phyloP scores from a whole-genome alignment of 257 asterid genomes.

The Anisodus tanguticus region DNA sequence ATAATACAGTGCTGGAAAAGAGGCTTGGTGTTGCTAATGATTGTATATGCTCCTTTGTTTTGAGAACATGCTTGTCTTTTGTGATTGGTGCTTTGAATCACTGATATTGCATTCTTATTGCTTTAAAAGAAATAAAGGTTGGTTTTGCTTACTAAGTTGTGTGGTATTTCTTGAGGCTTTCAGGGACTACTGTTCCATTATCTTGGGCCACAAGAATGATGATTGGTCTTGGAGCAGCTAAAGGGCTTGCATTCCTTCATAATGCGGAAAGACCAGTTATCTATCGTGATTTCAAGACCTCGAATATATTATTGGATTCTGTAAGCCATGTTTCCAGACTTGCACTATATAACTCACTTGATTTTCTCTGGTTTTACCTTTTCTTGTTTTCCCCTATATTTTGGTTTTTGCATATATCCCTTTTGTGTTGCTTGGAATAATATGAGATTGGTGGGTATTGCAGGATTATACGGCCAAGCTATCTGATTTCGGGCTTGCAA shows the following conservation, averaged over 20 bases:
- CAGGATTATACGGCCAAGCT: slow-evolving; percentile 97
- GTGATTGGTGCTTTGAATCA: neutral
- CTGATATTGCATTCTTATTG: neutral
- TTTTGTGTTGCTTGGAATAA: slow-evolving; percentile 21
- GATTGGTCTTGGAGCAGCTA: slow-evolving; percentile 99
- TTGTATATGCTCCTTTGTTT: slow-evolving; percentile 13
- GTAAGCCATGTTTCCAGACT: slow-evolving; percentile 51
- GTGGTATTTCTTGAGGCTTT: slow-evolving; percentile 69
- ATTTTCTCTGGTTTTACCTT: neutral
- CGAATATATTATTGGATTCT: slow-evolving; percentile 91
- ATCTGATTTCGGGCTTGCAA: slow-evolving; percentile 99
- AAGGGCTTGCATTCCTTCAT: slow-evolving; percentile 99
- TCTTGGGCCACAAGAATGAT: slow-evolving; percentile 97
- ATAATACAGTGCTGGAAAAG: neutral
- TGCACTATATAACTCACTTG: neutral
- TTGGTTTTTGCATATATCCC: neutral
- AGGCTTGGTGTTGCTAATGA: neutral
- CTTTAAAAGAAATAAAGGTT: neutral
- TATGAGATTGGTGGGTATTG: slow-evolving; percentile 29
- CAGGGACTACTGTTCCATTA: slow-evolving; percentile 82
- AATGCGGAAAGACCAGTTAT: slow-evolving; percentile 98
- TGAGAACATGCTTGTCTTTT: neutral
- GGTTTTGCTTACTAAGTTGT: slow-evolving; percentile 50
- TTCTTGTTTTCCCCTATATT: neutral
- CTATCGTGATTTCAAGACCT: slow-evolving; percentile 97